phyloP scores from a whole-genome alignment of 2,329 filamentous ascomycete genomes.

The Aspergillus sp. region DNA sequence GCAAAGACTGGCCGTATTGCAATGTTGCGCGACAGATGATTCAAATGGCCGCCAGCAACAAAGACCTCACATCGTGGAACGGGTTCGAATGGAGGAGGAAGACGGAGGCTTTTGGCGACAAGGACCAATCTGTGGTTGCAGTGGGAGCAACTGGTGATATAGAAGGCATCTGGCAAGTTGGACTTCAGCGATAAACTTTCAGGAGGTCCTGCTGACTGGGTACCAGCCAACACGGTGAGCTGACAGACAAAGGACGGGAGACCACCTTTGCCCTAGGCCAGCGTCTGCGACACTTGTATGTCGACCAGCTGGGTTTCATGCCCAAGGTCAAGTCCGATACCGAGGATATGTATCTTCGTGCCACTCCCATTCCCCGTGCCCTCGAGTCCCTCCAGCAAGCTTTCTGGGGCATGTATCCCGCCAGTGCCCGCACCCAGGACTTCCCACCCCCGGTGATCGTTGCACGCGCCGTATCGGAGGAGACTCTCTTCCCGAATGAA shows the following conservation, averaged over 20 bases:
- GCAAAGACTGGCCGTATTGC: conserved; percentile 84
- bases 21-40: conserved; percentile 71
- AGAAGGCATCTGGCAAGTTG: conserved; percentile 76
- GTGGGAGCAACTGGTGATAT: conserved; percentile 67
- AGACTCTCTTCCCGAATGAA: conserved; percentile 81
- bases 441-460: conserved; percentile 68
- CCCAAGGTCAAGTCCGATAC: conserved; percentile 58
- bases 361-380: conserved; percentile 73
- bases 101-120: conserved; percentile 76
- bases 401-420: conserved; percentile 73
- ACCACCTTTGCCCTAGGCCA: conserved; percentile 70
- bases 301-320: conserved; percentile 73
- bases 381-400: conserved; percentile 76
- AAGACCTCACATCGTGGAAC: conserved; percentile 58
- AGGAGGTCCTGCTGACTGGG: conserved; percentile 16
- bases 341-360: conserved; percentile 69
- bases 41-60: conserved; percentile 58
- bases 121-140: conserved; percentile 70
- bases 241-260: conserved; percentile 73
- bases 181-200: neutral
- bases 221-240: conserved; percentile 58
- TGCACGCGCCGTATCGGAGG: conserved; percentile 64
- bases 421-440: conserved; percentile 48
- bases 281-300: conserved; percentile 70
- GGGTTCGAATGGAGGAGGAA: conserved; percentile 66